Conservation (phyloP, 441 rosid genomes). For the Cnidoscolus chayamansa region DNA sequence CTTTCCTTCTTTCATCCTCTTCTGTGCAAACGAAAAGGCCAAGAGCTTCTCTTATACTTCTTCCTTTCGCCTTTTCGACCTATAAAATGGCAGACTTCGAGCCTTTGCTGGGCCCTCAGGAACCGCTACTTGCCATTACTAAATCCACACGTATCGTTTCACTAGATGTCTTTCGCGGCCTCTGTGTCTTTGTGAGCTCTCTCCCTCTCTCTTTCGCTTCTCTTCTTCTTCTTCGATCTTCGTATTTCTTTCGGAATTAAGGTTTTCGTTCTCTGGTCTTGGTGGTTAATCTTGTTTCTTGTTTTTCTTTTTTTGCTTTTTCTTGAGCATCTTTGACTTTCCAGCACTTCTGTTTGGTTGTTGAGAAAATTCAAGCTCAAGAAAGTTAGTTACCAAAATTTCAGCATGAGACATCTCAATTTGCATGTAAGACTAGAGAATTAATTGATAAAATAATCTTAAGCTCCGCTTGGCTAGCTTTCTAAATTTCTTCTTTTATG, state of each 20-base stretch:
- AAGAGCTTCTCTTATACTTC: neutral
- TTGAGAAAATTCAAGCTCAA: neutral
- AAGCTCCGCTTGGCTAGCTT: too few species aligned
- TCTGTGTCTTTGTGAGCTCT: conserved; percentile 27
- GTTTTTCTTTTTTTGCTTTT: neutral
- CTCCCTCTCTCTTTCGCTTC: neutral
- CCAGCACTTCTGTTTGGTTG: conserved; percentile 10
- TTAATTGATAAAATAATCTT: too few species aligned
- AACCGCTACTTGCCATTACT: neutral
- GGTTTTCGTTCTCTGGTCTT: neutral
- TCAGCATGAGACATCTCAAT: neutral
- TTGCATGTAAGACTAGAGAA: too few species aligned
- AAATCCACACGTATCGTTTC: conserved; percentile 23
- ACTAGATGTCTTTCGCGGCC: conserved; percentile 32
- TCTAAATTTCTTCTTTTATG: too few species aligned
- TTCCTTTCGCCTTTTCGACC: neutral
- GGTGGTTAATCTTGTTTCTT: neutral
- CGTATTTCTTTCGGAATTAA: neutral
- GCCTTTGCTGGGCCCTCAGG: neutral
- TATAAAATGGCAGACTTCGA: conserved; percentile 13
- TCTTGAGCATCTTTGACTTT: conserved; percentile 2
- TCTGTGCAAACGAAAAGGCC: neutral
- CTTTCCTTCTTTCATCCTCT: neutral
- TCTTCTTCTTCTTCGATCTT: neutral
- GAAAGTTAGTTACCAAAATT: too few species aligned